A percentile compares a stretch with the other conserved stretches of the same genome.
These are phyloP conservation scores for Alternaria sp. DNA, from an alignment of 2,329 filamentous ascomycete genomes.

Conservation along the genomic window DNA sequence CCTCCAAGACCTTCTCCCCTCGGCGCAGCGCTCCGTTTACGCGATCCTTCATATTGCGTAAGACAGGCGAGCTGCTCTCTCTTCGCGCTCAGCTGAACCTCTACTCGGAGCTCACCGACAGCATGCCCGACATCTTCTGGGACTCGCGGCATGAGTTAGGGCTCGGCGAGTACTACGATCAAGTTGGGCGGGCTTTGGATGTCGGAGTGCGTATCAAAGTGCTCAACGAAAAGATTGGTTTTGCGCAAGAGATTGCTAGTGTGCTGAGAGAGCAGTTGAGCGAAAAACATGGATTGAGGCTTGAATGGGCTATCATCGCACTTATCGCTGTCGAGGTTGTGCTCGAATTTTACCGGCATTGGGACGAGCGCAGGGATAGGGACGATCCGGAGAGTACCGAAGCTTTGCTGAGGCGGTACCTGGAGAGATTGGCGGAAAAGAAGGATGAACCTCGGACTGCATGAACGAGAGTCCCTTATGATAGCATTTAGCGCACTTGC, in stretches of 20 bases:
- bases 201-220: slow-evolving; percentile 89
- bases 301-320: slow-evolving; percentile 96
- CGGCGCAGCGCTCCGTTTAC: slow-evolving; percentile 56
- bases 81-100: slow-evolving; percentile 93
- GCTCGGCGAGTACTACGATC: slow-evolving; percentile 92
- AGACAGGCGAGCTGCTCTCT: slow-evolving; percentile 89
- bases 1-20: slow-evolving; percentile 58
- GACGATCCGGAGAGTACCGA: slow-evolving; percentile 52
- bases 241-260: slow-evolving; percentile 91
- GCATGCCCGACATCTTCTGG: slow-evolving; percentile 96
- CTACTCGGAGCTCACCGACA: slow-evolving; percentile 95
- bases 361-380: slow-evolving; percentile 63
- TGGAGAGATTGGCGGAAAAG: slow-evolving; percentile 29
- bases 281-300: slow-evolving; percentile 83
- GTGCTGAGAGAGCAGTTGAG: slow-evolving; percentile 87
- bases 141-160: slow-evolving; percentile 87
- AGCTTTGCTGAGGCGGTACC: slow-evolving; percentile 47
- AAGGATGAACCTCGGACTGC: neutral
- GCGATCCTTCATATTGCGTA: slow-evolving; percentile 82
- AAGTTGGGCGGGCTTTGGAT: slow-evolving; percentile 87
- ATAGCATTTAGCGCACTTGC: slow-evolving; percentile 6
- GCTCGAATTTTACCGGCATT: slow-evolving; percentile 80
- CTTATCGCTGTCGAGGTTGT: slow-evolving; percentile 91
- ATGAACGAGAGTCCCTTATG: neutral
- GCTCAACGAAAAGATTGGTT: slow-evolving; percentile 97